phyloP scores from a whole-genome alignment of 768 basidiomycete species.

The Pleurotus tuber-regium region DNA sequence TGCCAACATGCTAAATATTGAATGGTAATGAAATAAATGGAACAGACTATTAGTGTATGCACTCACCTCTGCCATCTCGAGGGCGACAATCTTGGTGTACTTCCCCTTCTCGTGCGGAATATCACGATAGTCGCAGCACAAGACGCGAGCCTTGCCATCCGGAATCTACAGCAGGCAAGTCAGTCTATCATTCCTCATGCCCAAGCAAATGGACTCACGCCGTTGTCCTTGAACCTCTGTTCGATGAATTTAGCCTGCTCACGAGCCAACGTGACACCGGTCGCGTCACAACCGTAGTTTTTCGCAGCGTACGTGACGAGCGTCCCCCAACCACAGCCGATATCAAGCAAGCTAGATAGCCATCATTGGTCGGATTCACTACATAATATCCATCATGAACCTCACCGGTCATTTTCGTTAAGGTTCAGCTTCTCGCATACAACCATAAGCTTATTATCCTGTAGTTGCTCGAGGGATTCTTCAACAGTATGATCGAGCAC shows the following conservation, averaged over 20 bases:
- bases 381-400: neutral
- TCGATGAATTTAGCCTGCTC: conserved; percentile 95
- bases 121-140: conserved; percentile 92
- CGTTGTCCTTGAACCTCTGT: conserved; percentile 80
- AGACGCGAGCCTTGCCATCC: conserved; percentile 76
- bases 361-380: too few species aligned
- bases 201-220: conserved; percentile 36
- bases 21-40: neutral
- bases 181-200: too few species aligned
- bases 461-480: conserved; percentile 89
- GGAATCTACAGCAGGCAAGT: conserved; percentile 30
- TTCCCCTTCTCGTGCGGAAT: conserved; percentile 72
- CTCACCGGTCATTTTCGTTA: conserved; percentile 71
- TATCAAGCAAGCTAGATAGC: conserved; percentile 72
- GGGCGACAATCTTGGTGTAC: conserved; percentile 91
- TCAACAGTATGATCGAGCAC: conserved; percentile 64
- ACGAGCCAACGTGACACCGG: conserved; percentile 89
- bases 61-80: conserved; percentile 96
- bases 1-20: conserved; percentile 77
- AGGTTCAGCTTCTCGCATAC: conserved; percentile 95
- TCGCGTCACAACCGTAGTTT: conserved; percentile 95
- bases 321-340: conserved; percentile 97
- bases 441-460: conserved; percentile 96
- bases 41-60: neutral
- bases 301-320: conserved; percentile 93